A percentile compares a stretch with the other conserved stretches of the same genome.
These are phyloP conservation scores for Colletotrichum sp. DNA, from an alignment of 2,329 filamentous ascomycete genomes.

Conservation along the genomic window DNA sequence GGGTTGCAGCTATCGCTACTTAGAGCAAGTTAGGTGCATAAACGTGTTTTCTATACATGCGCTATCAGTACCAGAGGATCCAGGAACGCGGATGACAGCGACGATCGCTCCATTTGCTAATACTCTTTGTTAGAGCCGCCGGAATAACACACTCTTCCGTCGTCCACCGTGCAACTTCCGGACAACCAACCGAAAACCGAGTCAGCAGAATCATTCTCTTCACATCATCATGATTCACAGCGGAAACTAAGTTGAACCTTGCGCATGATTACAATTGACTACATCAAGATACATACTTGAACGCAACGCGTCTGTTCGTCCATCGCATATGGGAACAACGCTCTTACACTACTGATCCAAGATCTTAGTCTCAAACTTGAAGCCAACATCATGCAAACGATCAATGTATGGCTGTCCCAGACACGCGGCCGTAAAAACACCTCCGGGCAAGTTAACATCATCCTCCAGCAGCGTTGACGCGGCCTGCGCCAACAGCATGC, in stretches of 20 bases:
- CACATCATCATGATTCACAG: neutral
- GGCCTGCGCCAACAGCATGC: constrained; percentile 65
- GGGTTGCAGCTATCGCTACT: neutral
- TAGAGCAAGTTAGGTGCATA: neutral
- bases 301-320: neutral
- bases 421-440: constrained; percentile 74
- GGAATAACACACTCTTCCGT: neutral
- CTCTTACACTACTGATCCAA: constrained; percentile 27
- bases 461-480: constrained; percentile 71
- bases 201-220: neutral
- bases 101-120: neutral
- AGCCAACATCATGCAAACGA: constrained; percentile 63
- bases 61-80: neutral
- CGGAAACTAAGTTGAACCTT: neutral
- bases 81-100: neutral
- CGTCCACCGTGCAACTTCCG: neutral
- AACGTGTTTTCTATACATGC: neutral
- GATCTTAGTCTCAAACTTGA: constrained; percentile 65
- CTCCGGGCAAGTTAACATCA: constrained; percentile 64
- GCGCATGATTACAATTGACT: neutral
- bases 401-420: constrained; percentile 72
- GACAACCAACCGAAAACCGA: neutral
- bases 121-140: neutral
- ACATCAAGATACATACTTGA: neutral
- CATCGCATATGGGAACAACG: too few relatives aligned